phyloP scores from a whole-genome alignment of 163 green algal species.

The Volvox carteri region DNA sequence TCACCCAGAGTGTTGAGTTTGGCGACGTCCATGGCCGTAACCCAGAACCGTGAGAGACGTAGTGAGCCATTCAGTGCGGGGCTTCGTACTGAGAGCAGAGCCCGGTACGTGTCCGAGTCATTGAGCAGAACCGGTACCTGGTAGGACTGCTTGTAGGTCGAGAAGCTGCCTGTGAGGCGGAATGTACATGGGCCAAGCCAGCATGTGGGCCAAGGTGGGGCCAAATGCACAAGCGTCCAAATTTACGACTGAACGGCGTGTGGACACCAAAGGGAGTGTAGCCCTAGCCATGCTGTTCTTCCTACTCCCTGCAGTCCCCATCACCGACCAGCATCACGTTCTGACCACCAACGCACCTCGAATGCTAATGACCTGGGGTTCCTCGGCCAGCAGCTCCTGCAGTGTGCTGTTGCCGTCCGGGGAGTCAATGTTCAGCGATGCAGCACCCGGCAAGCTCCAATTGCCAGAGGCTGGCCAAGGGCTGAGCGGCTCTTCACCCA shows the following conservation, averaged over 20 bases:
- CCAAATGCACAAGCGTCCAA: no score
- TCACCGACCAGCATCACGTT: no score
- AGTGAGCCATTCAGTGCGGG: slow-evolving; percentile 37
- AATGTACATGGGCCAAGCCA: no score
- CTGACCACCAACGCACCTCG: slow-evolving; percentile 14
- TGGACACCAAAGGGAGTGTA: no score
- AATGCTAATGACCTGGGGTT: slow-evolving; percentile 36
- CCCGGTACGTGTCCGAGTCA: slow-evolving; percentile 50
- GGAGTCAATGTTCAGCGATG: slow-evolving; percentile 5
- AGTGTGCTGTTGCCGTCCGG: slow-evolving; percentile 25
- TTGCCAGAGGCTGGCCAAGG: neutral
- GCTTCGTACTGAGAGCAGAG: slow-evolving; percentile 54
- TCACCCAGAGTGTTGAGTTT: neutral
- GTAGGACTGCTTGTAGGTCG: slow-evolving; percentile 44
- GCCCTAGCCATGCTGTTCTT: no score
- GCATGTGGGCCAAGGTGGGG: no score
- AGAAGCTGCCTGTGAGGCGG: slow-evolving; percentile 55
- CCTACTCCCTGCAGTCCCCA: no score
- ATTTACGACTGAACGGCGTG: no score
- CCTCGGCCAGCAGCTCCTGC: slow-evolving; percentile 30
- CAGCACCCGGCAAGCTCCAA: neutral
- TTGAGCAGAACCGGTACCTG: slow-evolving; percentile 43
- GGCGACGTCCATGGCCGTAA: slow-evolving; percentile 20
- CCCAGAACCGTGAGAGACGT: slow-evolving; percentile 36
- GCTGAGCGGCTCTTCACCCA: neutral